Evolutionary conservation across 768 basidiomycete genomes (phyloP).

Genomic region (Sarcodon sp.): DNA sequence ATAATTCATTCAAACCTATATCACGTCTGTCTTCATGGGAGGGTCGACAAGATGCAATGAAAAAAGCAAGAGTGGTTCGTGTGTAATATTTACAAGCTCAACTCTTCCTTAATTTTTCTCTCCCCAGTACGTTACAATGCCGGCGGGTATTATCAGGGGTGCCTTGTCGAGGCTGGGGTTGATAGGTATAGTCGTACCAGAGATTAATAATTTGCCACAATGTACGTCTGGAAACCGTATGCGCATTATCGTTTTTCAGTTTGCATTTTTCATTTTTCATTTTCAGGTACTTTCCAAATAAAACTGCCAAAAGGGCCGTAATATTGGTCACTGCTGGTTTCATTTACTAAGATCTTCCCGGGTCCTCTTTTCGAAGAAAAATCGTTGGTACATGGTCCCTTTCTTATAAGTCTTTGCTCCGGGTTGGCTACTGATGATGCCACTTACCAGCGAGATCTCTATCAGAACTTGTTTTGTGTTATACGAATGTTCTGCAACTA

Average conservation of each 20-base stretch:
- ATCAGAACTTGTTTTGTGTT: no score
- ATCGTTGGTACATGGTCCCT: no score
- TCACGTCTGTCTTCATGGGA: constrained; percentile 71
- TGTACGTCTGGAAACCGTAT: constrained; percentile 33
- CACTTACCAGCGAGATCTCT: no score
- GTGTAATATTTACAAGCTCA: not conserved
- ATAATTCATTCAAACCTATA: constrained; percentile 82
- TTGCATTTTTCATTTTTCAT: not conserved
- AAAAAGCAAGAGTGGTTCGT: constrained; percentile 57
- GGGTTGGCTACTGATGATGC: no score
- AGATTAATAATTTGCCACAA: constrained; percentile 74
- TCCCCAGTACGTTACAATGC: constrained; percentile 64
- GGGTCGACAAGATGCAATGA: constrained; percentile 61
- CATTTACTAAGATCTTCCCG: no score
- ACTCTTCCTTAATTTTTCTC: not conserved
- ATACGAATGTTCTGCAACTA: no score
- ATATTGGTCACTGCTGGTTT: not conserved
- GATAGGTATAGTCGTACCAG: constrained; percentile 62
- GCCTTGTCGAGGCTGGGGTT: constrained; percentile 70
- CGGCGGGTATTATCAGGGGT: constrained; percentile 77
- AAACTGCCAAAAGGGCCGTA: constrained; percentile 57
- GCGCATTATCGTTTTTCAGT: not conserved
- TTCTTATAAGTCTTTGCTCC: no score
- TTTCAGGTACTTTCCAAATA: constrained; percentile 69
- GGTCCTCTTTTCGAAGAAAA: no score